Base-by-base conservation (phyloP, 2,329 filamentous ascomycete species). In the Gremmenia infestans region DNA sequence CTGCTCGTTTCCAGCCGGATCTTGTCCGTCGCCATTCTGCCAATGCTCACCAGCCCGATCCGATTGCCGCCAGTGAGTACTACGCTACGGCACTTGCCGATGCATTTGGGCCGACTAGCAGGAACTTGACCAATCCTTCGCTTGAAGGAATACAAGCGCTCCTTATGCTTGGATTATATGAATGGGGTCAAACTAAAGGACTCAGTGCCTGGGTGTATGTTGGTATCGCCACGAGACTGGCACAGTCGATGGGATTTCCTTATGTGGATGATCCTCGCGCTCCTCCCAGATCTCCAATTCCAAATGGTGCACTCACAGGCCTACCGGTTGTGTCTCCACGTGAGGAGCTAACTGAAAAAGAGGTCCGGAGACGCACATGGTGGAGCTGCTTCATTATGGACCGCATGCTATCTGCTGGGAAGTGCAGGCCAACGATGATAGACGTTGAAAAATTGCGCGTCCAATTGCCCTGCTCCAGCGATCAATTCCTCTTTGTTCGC, bases 371-470 rank as follows among this genome's bases (percentile, higher is more conserved):
- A 25, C 80, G 88, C 6, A 89, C 87, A 0, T 87, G 89, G 74
- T 90, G 87, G 74, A 88, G 86, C 63, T 89, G 86, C 65, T 84
- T 88, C 56, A 83, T 89, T 51, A 75, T 91, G 62, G 87, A 91
- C 67, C 81, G 86, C 3, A 81, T 89, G 69, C 72, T 89, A 23
- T 81, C 84, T 37, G 85, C 81, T 62, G 86, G 86, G 19, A 81
- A 81, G 59, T 78, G 82, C 52, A 76, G 85, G 22, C 77, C 81
- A 1, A 77, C 80, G 14, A 83, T 82, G 65, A 77, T 89, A 45
- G 76, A 78, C 39, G 72, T 81, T 1, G 75, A 82, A 3, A 81
- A 86, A 55, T 70, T 89, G 6, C 76, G 78, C 36, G 83, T 88
- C 19, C 85, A 87, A 66, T 73, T 90, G 4, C 86, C 86, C 1